Percentiles rank a stretch among this genome's conserved stretches.
phyloP scores from a whole-genome alignment of 140 eudicot species.

The Oenanthe javanica region DNA sequence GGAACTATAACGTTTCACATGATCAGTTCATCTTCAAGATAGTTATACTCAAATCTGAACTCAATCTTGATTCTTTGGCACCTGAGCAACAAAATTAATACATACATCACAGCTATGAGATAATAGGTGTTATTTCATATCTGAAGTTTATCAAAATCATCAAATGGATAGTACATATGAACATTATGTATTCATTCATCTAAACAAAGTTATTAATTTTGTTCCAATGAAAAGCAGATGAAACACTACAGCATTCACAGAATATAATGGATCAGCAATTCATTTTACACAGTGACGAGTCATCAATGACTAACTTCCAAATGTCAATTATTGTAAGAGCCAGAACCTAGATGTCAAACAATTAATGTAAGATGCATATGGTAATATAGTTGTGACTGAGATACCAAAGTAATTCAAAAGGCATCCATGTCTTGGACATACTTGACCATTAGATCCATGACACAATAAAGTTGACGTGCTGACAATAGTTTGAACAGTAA shows the following conservation, averaged over 20 bases:
- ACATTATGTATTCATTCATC: background rate
- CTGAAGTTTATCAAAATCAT: background rate
- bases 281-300: background rate
- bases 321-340: background rate
- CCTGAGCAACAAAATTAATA: slow-evolving; percentile 33
- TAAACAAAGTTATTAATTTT: background rate
- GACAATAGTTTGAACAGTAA: background rate
- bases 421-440: background rate
- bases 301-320: background rate
- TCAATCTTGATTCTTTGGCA: slow-evolving; percentile 91
- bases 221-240: background rate
- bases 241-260: background rate
- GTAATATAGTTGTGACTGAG: background rate
- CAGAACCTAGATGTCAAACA: background rate
- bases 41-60: slow-evolving; percentile 88
- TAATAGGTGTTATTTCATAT: background rate
- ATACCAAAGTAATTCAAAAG: background rate
- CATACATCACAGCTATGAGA: background rate
- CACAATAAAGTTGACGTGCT: background rate
- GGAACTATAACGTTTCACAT: slow-evolving; percentile 31
- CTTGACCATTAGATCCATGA: background rate
- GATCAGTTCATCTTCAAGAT: slow-evolving; percentile 88
- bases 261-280: background rate
- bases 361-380: background rate
- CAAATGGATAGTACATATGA: background rate